Evolutionary conservation across 345 rosid genomes (phyloP), one percentile per base, ranked within the genome.

Genomic region (Euphorbia lathyris): DNA sequence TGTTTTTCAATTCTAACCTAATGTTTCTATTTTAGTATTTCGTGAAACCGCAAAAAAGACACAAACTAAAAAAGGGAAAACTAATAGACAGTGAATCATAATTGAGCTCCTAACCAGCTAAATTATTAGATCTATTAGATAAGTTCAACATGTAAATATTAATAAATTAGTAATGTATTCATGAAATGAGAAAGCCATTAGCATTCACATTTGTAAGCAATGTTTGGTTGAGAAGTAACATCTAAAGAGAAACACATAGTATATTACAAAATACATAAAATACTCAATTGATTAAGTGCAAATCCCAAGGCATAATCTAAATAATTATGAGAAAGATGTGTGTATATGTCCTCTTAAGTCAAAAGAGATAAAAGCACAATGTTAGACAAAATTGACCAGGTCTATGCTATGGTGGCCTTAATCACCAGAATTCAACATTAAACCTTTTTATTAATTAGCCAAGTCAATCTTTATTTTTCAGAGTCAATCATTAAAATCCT

Each of bases 341-440:
- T 51, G 26, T 29, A 26, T 9, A 9, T 27, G 50, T 42, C 63
- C 72, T 42, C 47, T 17, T 16, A 70, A 59, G 73, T 70, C 73
- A 70, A 70, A 56, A 57, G 53, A 42, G 14, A 27, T 14, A n/a
- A 23, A 40, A 42, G 50, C 61, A 32, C 30, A 22, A 6, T 32
- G 50, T 20, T 64, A 12, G 45, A 58, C 43, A 40, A 43, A 69
- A 30, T 70, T 60, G 66, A 70, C 73, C 14, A 6, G 66, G 73
- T 59, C 58, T 32, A 43, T 11, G 11, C 58, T 32, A 43, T 11
- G 11, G 57, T 70, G 59, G 58, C 65, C 73, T 48, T 10, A 20
- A 34, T 34, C 7, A 34, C 16, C 51, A 45, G 16, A 1, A 45
- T 16, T 45, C 16, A 11, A 45, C 9, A 40, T 40, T 9, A 40